phyloP scores from a whole-genome alignment of 2,329 filamentous ascomycete species.

The Chaetothyriales sp. region DNA sequence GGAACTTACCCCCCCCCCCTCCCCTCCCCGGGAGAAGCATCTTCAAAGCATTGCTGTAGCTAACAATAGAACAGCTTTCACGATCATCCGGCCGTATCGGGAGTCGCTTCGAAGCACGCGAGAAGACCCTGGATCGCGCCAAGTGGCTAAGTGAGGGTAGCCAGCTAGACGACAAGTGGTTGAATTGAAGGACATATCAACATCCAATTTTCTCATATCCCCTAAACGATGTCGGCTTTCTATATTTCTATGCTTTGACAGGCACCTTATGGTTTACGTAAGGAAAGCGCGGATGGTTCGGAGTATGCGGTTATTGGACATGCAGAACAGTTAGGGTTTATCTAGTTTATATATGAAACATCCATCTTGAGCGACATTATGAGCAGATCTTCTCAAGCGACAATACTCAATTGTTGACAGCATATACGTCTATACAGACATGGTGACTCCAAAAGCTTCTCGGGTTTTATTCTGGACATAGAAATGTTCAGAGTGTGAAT shows the following conservation, averaged over 20 bases:
- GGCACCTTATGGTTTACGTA: too few species aligned
- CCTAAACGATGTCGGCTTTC: neutral
- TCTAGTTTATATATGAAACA: too few species aligned
- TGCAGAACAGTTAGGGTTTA: too few species aligned
- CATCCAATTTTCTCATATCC: neutral
- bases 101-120: conserved; percentile 8
- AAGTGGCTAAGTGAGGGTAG: conserved; percentile 13
- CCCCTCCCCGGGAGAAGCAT: neutral
- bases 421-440: too few species aligned
- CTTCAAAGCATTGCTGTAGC: neutral
- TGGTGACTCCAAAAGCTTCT: too few species aligned
- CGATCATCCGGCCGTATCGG: conserved; percentile 9
- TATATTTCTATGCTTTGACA: neutral
- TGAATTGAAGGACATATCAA: neutral
- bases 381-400: too few species aligned
- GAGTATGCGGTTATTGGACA: too few species aligned
- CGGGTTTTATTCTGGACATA: too few species aligned
- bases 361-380: too few species aligned
- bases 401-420: too few species aligned
- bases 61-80: conserved; percentile 6
- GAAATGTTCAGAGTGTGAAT: too few species aligned
- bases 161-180: neutral
- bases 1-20: neutral
- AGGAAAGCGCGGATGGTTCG: too few species aligned
- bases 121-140: conserved; percentile 9